Base-by-base conservation (phyloP, 169 alveolate genomes). In the Plasmodium malariae region DNA sequence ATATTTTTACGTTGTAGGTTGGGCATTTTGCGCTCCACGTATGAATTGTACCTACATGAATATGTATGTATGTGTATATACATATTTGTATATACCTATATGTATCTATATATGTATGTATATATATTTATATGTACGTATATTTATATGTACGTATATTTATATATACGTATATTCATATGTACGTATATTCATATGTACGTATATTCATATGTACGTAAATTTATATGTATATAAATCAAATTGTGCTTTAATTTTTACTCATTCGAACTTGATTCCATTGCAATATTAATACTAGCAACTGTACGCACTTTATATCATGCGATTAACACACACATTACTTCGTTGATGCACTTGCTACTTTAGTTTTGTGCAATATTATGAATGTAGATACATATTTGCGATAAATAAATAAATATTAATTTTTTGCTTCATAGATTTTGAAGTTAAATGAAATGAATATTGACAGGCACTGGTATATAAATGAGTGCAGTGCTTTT, bases 11-110 rank as follows among this genome's bases (percentile, higher is more conserved):
- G 98, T 87, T 98, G 99, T 60, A 99, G 98, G 92, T 98, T 98
- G 93, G 99, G 98, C 88, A 99, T 98, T 92, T 93, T 98, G n/a
- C 95, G 96, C 17, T n/a, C n/a, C n/a, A n/a, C n/a, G n/a, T n/a
- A n/a, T n/a, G n/a, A 40, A 40, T 5, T 40, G 51, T 40, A 9
- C 51, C 51, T 40, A 40, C 51, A 6, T 9, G 9, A 6, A 5
- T 54, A 14, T n/a, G 14, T 54, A 54, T 54, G 28, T 54, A 54
- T 54, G 14, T 95, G 96, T 72, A 95, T 97, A 32, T 21, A 69
- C 26, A 17, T 19, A 76, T 21, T 14, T 19, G 21, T 57, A 2
- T 59, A 49, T 32, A 32, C 36, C 7, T 2, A 36, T 9, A 67
- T 71, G 59, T 30, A 24, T 73, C 7, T 19, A 37, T 19, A 19